Evolutionary conservation across 2,329 filamentous ascomycete species (phyloP).

Genomic region (Apiospora pterosperma): DNA sequence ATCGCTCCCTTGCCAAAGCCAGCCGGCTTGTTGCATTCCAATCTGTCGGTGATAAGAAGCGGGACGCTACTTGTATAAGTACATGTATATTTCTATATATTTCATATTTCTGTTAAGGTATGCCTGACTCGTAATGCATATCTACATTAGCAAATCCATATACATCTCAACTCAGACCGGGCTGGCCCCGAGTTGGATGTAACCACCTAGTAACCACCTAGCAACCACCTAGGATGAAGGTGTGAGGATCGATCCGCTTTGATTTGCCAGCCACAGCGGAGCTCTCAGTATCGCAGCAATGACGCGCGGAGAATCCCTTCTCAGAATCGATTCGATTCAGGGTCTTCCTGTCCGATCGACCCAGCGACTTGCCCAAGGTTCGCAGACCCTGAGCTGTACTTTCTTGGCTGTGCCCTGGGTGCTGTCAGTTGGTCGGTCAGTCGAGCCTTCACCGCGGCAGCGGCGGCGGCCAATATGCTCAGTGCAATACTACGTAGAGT

Average conservation of each 20-base stretch:
- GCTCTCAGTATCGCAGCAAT: not conserved
- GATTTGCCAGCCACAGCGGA: not conserved
- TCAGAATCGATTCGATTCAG: too few relatives aligned
- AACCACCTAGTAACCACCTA: too few relatives aligned
- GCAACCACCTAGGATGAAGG: not conserved
- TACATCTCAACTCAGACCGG: not conserved
- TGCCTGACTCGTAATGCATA: not conserved
- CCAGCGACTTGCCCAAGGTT: too few relatives aligned
- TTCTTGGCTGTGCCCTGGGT: not conserved
- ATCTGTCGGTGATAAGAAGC: not conserved
- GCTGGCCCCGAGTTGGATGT: not conserved
- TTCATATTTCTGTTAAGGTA: not conserved
- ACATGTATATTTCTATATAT: not conserved
- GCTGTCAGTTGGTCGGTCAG: not conserved
- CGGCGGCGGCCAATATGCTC: not conserved
- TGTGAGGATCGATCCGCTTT: not conserved
- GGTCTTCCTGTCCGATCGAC: not conserved
- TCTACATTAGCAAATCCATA: not conserved
- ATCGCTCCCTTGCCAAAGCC: not conserved
- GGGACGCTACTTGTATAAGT: too few relatives aligned
- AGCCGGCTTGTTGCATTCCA: not conserved
- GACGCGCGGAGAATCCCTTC: too few relatives aligned
- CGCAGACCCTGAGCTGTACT: not conserved
- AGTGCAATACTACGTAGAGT: not conserved
- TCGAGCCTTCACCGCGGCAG: not conserved